A percentile compares a stretch with the other conserved stretches of the same genome.
These are phyloP conservation scores for Nissolia schottii DNA, from an alignment of 306 rosid species.

Conservation along the genomic window DNA sequence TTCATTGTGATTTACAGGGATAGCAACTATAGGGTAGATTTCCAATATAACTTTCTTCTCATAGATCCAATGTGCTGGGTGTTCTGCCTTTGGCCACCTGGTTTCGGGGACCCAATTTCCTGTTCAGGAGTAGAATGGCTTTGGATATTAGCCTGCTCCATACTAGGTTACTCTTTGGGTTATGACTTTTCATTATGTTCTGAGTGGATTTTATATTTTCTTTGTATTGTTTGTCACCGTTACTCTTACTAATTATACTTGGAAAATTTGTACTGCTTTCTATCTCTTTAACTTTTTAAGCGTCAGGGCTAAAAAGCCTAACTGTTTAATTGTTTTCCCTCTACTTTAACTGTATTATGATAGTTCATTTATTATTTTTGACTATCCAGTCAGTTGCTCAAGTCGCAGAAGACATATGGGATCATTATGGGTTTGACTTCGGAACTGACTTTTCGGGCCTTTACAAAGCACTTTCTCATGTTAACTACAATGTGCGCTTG, in stretches of 20 bases:
- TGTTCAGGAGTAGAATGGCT: neutral
- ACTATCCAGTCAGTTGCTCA: conserved; percentile 78
- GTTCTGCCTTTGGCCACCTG: neutral
- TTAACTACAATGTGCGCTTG: conserved; percentile 73
- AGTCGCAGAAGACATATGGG: conserved; percentile 94
- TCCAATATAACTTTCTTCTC: neutral
- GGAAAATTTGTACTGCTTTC: neutral
- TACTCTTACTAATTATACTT: neutral
- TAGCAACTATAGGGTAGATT: neutral
- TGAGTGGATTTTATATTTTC: neutral
- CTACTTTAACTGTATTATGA: neutral
- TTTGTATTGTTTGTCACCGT: neutral
- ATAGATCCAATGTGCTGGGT: neutral
- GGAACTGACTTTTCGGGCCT: conserved; percentile 91
- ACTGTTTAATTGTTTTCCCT: no score
- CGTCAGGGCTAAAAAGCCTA: no score
- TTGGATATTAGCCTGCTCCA: neutral
- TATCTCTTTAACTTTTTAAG: neutral
- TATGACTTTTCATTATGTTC: neutral
- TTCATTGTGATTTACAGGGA: neutral
- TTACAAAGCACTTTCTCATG: conserved; percentile 79
- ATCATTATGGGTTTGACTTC: conserved; percentile 86
- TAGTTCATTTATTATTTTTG: neutral
- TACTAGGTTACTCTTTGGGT: neutral
- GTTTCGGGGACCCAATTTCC: neutral